Conservation (phyloP, 2,329 filamentous ascomycete species). For the Phialophora expanda region DNA sequence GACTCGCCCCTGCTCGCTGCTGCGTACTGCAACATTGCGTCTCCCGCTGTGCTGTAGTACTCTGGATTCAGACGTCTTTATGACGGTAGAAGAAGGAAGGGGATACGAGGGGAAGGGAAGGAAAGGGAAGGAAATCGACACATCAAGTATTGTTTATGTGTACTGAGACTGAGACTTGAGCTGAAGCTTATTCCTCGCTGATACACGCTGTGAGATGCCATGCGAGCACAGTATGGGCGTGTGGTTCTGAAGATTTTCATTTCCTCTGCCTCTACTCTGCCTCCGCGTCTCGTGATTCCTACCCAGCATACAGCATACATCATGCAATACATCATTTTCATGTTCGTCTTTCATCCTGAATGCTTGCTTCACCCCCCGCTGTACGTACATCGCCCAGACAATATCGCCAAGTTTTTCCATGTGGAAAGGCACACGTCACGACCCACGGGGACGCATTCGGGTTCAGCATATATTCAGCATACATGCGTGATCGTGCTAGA, state of each 20-base stretch:
- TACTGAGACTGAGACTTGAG: too few species aligned
- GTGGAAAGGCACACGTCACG: neutral
- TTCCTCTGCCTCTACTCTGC: too few species aligned
- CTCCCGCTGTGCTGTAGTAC: too few species aligned
- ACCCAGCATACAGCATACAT: neutral
- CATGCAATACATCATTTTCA: neutral
- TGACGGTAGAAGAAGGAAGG: too few species aligned
- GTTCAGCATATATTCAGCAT: neutral
- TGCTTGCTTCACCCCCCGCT: neutral
- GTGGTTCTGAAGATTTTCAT: neutral
- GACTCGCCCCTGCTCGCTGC: too few species aligned
- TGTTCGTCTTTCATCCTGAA: neutral
- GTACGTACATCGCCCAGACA: neutral
- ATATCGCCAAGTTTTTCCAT: neutral
- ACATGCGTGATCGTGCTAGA: too few species aligned
- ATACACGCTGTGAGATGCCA: neutral
- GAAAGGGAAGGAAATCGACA: too few species aligned
- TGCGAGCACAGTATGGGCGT: neutral
- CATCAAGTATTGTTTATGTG: too few species aligned
- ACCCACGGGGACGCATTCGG: neutral
- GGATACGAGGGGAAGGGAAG: too few species aligned
- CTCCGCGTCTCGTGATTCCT: neutral
- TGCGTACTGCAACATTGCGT: too few species aligned
- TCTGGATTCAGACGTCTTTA: too few species aligned
- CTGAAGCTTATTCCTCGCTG: too few species aligned